These are phyloP conservation scores for Mycotypha africana DNA, from an alignment of 371 early-diverging fungal species.

Conservation along the genomic window DNA sequence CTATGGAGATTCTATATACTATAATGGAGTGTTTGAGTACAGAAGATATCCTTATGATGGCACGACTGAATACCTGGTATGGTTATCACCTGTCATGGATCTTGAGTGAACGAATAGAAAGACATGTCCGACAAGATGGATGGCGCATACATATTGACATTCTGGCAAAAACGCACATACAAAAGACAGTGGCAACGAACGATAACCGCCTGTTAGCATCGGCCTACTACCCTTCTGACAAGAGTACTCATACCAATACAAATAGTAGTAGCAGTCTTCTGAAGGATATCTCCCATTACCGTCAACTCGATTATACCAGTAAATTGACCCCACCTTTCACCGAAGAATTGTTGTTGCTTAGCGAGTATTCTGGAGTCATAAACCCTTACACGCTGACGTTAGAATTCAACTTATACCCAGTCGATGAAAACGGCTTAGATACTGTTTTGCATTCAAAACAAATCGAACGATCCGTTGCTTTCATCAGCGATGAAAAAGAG, in stretches of 20 bases:
- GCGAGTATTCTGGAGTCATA: constrained; percentile 11
- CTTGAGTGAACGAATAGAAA: constrained; percentile 9
- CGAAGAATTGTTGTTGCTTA: constrained; percentile 9
- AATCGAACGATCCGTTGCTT: constrained; percentile 6
- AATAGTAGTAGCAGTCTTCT: constrained; percentile 19
- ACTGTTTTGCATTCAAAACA: background rate
- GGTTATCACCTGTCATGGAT: constrained; percentile 14
- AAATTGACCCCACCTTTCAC: constrained; percentile 7
- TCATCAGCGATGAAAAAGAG: constrained; percentile 7
- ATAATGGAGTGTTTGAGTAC: constrained; percentile 2
- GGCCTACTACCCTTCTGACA: background rate
- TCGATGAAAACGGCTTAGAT: constrained; percentile 15
- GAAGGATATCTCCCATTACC: constrained; percentile 11
- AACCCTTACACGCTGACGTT: constrained; percentile 12
- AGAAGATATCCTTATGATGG: constrained; percentile 10
- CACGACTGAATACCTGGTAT: constrained; percentile 18
- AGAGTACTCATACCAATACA: background rate
- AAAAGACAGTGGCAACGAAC: background rate
- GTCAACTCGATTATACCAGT: background rate
- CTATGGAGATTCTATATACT: constrained; percentile 15
- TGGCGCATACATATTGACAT: constrained; percentile 25
- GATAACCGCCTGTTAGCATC: background rate
- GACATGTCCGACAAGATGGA: constrained; percentile 8
- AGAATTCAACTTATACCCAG: constrained; percentile 14
- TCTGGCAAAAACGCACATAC: background rate